phyloP scores from a whole-genome alignment of 2,329 filamentous ascomycete species.

The Ceratocystis harringtonii region DNA sequence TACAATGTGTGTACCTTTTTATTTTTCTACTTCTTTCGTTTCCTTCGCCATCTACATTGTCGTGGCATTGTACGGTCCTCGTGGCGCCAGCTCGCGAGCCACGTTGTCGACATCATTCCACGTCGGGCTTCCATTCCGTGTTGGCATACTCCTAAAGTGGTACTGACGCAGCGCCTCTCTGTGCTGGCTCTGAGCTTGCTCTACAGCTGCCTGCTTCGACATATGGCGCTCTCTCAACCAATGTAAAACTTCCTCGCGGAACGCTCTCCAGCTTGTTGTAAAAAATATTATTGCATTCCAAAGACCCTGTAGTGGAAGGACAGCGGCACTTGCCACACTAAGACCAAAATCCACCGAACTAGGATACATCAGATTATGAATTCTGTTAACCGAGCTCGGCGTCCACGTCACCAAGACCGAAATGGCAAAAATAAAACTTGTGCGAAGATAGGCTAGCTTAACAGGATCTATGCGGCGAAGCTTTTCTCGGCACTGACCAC shows the following conservation, averaged over 20 bases:
- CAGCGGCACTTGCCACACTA: constrained; percentile 53
- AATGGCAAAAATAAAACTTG: constrained; percentile 45
- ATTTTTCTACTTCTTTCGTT: neutral
- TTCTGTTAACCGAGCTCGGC: constrained; percentile 56
- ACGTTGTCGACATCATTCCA: constrained; percentile 9
- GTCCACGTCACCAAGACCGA: constrained; percentile 48
- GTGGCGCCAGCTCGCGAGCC: neutral
- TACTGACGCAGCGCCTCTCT: neutral
- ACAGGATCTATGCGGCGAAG: constrained; percentile 37
- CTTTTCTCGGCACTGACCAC: constrained; percentile 21
- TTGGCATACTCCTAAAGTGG: neutral
- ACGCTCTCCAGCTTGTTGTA: constrained; percentile 40
- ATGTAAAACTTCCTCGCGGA: constrained; percentile 21
- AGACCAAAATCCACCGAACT: constrained; percentile 43
- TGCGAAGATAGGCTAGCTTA: constrained; percentile 45
- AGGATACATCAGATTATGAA: constrained; percentile 49
- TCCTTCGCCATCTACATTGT: neutral
- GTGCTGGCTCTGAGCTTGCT: neutral
- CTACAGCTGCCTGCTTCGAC: neutral
- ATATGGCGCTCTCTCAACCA: neutral
- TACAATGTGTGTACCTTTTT: neutral
- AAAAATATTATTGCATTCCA: constrained; percentile 72
- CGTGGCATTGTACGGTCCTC: neutral
- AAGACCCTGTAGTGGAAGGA: constrained; percentile 62
- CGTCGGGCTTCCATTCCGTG: neutral